A percentile compares a stretch with the other conserved stretches of the same genome.
Evolutionary conservation across 495 filamentous ascomycete genomes (phyloP).

Genomic region (Penicillium lividum): DNA sequence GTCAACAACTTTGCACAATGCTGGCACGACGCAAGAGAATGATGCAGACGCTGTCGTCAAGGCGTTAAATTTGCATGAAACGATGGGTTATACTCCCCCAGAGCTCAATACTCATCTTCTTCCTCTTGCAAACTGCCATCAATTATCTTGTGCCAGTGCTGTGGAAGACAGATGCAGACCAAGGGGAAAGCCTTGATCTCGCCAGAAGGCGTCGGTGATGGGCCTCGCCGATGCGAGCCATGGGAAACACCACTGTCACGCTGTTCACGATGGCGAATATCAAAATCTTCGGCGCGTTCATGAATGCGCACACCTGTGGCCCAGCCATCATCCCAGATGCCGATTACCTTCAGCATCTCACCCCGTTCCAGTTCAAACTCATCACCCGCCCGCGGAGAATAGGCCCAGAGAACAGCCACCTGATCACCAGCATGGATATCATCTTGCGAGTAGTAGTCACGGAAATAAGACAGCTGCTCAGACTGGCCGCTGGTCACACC

Average conservation of each 20-base stretch:
- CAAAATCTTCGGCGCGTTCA: constrained; percentile 87
- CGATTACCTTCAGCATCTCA: constrained; percentile 98
- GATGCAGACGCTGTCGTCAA: constrained; percentile 44
- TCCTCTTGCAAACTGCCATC: constrained; percentile 59
- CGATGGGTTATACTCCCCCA: constrained; percentile 14
- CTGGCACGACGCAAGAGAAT: constrained; percentile 26
- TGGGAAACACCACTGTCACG: constrained; percentile 93
- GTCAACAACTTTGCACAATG: constrained; percentile 26
- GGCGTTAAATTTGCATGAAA: constrained; percentile 42
- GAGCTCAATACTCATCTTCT: constrained; percentile 39
- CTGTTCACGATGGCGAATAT: constrained; percentile 70
- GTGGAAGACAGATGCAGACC: constrained; percentile 95
- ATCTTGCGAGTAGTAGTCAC: constrained; percentile 97
- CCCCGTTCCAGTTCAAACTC: constrained; percentile 94
- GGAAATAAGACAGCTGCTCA: constrained; percentile 93
- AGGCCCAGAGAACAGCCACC: constrained; percentile 94
- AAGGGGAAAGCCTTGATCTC: constrained; percentile 98
- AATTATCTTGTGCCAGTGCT: constrained; percentile 97
- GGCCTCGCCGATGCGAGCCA: constrained; percentile 62
- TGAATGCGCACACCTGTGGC: constrained; percentile 85
- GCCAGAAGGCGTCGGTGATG: constrained; percentile 68
- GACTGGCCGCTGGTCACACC: constrained; percentile 86
- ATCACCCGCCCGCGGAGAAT: constrained; percentile 88
- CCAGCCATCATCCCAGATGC: constrained; percentile 99
- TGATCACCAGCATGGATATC: constrained; percentile 91